Conservation (phyloP, 1,284 basidiomycete species). For the Takashimella tepidaria region DNA sequence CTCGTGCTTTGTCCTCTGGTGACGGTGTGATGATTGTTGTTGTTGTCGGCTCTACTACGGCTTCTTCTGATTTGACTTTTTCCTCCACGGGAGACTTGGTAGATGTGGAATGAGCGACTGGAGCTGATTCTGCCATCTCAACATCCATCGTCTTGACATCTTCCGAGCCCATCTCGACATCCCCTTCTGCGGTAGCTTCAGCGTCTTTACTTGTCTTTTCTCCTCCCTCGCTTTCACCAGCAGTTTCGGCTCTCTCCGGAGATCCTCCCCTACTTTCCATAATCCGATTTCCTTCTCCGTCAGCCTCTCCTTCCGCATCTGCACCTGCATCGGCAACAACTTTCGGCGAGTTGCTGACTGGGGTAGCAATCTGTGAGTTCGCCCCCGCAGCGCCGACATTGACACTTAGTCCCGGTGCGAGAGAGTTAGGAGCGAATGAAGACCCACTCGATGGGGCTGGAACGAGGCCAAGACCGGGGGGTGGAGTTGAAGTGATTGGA, state of each 20-base stretch:
- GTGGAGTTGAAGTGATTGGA: conserved; percentile 1
- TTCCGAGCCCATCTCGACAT: conserved; percentile 17
- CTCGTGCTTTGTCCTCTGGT: conserved; percentile 3
- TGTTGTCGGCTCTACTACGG: too few species aligned
- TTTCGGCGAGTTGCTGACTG: too few species aligned
- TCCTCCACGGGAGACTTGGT: background rate
- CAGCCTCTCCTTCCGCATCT: background rate
- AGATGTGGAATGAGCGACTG: background rate
- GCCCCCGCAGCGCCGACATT: background rate
- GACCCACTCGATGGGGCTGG: background rate
- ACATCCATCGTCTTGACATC: background rate
- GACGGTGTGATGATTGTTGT: background rate
- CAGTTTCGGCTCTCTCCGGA: background rate
- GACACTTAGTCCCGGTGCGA: too few species aligned
- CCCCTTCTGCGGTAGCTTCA: conserved; percentile 1
- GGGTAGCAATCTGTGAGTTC: background rate
- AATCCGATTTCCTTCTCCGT: background rate
- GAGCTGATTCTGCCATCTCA: background rate
- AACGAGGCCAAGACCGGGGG: background rate
- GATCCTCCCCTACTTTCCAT: background rate
- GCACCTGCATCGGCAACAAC: background rate
- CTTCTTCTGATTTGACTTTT: too few species aligned
- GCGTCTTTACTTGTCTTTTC: background rate
- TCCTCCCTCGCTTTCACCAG: background rate
- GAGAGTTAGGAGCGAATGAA: too few species aligned